Conservation (phyloP, 148 eudicot species). For the Polygonum aviculare region DNA sequence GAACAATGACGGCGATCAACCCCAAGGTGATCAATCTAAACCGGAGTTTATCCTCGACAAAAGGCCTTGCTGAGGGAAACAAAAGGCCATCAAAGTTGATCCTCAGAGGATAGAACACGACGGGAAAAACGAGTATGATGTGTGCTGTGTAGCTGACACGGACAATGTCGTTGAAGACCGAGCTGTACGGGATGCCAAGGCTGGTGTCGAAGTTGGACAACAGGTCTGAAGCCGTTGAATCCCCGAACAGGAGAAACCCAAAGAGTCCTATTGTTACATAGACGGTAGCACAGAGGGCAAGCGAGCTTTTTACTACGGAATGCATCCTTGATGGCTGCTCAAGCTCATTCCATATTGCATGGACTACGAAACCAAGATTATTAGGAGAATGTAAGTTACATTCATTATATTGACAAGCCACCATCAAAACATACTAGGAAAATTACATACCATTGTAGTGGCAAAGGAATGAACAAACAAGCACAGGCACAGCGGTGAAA, state of each 20-base stretch:
- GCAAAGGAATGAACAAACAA: conserved; percentile 88
- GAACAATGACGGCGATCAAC: conserved; percentile 44
- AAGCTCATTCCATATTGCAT: conserved; percentile 72
- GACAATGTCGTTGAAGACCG: conserved; percentile 55
- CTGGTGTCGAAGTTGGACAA: conserved; percentile 80
- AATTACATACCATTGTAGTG: conserved; percentile 69
- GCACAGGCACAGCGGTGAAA: conserved; percentile 84
- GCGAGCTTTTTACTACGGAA: conserved; percentile 56
- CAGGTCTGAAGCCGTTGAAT: conserved; percentile 72
- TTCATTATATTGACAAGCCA: too few relatives aligned
- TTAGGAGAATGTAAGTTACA: not conserved
- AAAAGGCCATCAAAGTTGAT: conserved; percentile 75
- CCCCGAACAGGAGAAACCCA: conserved; percentile 89
- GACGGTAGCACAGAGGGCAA: conserved; percentile 61
- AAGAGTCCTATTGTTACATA: conserved; percentile 78
- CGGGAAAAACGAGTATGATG: conserved; percentile 85
- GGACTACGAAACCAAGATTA: conserved; percentile 39
- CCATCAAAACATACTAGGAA: too few relatives aligned
- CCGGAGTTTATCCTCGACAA: conserved; percentile 49
- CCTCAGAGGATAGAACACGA: conserved; percentile 75
- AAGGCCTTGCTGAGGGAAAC: conserved; percentile 56
- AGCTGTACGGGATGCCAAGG: conserved; percentile 78
- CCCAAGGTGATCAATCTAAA: conserved; percentile 47
- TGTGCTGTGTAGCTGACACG: conserved; percentile 93
- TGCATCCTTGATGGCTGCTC: conserved; percentile 57